Evolutionary conservation across 768 basidiomycete genomes (phyloP).

Genomic region (Kwoniella dendrophila): DNA sequence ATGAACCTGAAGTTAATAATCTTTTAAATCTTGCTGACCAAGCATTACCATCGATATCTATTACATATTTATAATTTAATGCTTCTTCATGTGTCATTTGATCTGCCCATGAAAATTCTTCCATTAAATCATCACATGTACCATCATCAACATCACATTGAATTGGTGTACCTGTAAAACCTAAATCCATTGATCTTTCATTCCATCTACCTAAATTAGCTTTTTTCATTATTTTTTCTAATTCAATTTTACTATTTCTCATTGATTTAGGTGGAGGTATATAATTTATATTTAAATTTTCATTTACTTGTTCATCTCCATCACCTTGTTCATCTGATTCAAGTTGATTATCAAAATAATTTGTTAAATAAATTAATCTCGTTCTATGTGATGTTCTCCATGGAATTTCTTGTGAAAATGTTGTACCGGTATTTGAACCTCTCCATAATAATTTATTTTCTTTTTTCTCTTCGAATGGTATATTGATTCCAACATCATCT

Average conservation of each 20-base stretch:
- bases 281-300: background rate
- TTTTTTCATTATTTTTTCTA: conserved; percentile 1
- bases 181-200: conserved; percentile 19
- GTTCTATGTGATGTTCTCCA: conserved; percentile 50
- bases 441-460: conserved; percentile 47
- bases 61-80: conserved; percentile 48
- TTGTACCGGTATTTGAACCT: conserved; percentile 50
- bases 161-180: conserved; percentile 22
- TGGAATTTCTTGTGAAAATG: conserved; percentile 27
- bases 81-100: conserved; percentile 43
- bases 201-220: conserved; percentile 6
- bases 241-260: background rate
- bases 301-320: no score
- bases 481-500: conserved; percentile 11
- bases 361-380: conserved; percentile 40
- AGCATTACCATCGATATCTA: conserved; percentile 54
- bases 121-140: conserved; percentile 46
- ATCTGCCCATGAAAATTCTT: conserved; percentile 38
- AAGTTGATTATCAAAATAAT: background rate
- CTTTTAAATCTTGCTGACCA: conserved; percentile 55
- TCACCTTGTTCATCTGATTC: background rate
- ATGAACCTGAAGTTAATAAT: conserved; percentile 41
- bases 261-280: conserved; percentile 10
- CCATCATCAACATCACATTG: conserved; percentile 44
- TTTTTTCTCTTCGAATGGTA: conserved; percentile 47